Evolutionary conservation across 2,329 filamentous ascomycete species (phyloP).

Genomic region (Dissoconium aciculare): DNA sequence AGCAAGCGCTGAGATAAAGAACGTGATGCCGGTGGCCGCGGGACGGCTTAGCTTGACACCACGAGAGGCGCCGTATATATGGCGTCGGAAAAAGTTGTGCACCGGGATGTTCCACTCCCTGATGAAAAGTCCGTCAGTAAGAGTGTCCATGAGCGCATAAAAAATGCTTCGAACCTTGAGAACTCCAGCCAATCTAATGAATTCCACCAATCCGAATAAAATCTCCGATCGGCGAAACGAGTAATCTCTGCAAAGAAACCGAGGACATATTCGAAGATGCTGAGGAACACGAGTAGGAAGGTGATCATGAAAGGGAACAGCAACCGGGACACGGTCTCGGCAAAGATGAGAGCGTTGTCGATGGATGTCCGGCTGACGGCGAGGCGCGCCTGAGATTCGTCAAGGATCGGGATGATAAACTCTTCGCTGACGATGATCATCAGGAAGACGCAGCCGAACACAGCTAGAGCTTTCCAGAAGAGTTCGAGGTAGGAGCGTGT

Average conservation of each 20-base stretch:
- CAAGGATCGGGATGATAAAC: slow-evolving; percentile 81
- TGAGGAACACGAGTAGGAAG: slow-evolving; percentile 87
- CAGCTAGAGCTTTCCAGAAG: slow-evolving; percentile 69
- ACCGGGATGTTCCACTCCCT: slow-evolving; percentile 97
- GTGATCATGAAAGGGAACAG: slow-evolving; percentile 96
- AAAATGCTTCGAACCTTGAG: slow-evolving; percentile 7
- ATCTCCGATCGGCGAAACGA: slow-evolving; percentile 79
- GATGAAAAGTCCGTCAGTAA: slow-evolving; percentile 30
- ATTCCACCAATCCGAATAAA: slow-evolving; percentile 68
- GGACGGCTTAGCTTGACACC: slow-evolving; percentile 55
- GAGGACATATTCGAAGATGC: slow-evolving; percentile 94
- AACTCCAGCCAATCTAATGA: slow-evolving; percentile 87
- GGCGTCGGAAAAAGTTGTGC: slow-evolving; percentile 83
- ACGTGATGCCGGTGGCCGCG: slow-evolving; percentile 76
- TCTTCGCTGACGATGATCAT: slow-evolving; percentile 84
- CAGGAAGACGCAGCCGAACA: slow-evolving; percentile 93
- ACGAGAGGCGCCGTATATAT: slow-evolving; percentile 77
- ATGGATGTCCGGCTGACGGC: slow-evolving; percentile 33
- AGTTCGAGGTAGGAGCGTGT: slow-evolving; percentile 67
- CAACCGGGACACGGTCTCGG: slow-evolving; percentile 79
- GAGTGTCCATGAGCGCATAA: neutral
- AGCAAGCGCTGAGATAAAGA: slow-evolving; percentile 73
- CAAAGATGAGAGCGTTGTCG: slow-evolving; percentile 65
- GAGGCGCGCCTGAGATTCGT: slow-evolving; percentile 49
- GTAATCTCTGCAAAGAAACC: slow-evolving; percentile 82